Evolutionary conservation across 2,329 filamentous ascomycete genomes (phyloP), one percentile per base, ranked within the genome.

Genomic region (Colletotrichum gloeosporioides): DNA sequence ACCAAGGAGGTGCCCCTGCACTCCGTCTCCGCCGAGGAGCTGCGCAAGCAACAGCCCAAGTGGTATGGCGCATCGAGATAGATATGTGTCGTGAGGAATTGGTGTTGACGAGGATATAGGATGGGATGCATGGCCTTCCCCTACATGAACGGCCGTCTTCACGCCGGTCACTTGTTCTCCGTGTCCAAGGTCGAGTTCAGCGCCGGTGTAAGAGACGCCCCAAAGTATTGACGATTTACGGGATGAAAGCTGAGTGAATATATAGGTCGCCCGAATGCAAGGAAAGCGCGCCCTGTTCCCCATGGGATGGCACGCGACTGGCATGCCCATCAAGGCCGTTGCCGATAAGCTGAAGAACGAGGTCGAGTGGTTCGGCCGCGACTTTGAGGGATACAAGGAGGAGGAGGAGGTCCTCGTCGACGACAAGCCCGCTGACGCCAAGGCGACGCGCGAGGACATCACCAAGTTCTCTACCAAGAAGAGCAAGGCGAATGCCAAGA

Each of bases 291-390:
- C 93, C 73, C 89, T 99, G 69, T 98, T 97, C 84, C 97, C 97
- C 73, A 93, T 97, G 82, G 97, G 96, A 36, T 99, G 96, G 88
- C 97, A 99, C 89, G 95, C 94, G 87, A 99, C 96, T 0, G 97
- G 97, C 81, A 98, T 99, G 94, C 96, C 96, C 62, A 99, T 99
- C 89, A 98, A 98, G 87, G 96, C 97, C 8, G 98, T 95, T 82
- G 96, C 97, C 71, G 96, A 99, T 89, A 99, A 99, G 89, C 92
- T 99, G 62, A 92, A 94, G 75, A 93, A 95, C 78, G 97, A 99
- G 87, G 93, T 99, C 73, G 92, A 95, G 86, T 89, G 94, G 87
- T 99, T 99, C 82, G 97, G 97, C 27, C 87, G 94, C 83, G 93
- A 96, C 82, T 99, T 99, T 78, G 93, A 96, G 82, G 89, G 90